phyloP scores from a whole-genome alignment of 2,329 filamentous ascomycete genomes.

The Boeremia exigua region DNA sequence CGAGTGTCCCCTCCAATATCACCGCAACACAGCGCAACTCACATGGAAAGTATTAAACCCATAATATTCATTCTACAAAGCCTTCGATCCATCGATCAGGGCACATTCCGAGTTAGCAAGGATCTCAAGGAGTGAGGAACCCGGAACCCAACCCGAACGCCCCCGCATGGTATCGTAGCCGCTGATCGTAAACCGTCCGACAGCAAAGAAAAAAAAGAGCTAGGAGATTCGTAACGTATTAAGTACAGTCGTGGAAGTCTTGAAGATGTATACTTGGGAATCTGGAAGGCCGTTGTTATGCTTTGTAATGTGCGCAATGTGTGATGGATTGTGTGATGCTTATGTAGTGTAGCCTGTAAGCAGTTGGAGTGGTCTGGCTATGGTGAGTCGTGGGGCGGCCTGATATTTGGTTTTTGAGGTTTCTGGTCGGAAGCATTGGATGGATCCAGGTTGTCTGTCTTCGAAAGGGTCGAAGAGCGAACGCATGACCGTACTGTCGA shows the following conservation, averaged over 20 bases:
- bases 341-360: not conserved
- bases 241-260: conserved; percentile 10
- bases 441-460: not conserved
- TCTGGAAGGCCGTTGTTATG: not conserved
- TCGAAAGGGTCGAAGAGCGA: not conserved
- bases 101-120: too few species aligned
- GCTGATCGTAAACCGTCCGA: too few species aligned
- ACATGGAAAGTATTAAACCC: too few species aligned
- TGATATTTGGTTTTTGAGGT: not conserved
- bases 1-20: too few species aligned
- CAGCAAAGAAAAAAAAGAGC: not conserved
- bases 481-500: not conserved
- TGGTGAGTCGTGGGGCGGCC: not conserved
- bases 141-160: too few species aligned
- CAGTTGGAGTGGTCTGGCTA: not conserved
- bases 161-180: too few species aligned
- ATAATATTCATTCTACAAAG: too few species aligned
- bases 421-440: not conserved
- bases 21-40: too few species aligned
- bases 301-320: not conserved
- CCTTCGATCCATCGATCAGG: too few species aligned
- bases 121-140: too few species aligned
- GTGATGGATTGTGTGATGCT: not conserved
- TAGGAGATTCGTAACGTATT: conserved; percentile 16
- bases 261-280: not conserved